A percentile compares a stretch with the other conserved stretches of the same genome.
Conservation (phyloP, 2,329 filamentous ascomycete species). For the Fusarium sp. region DNA sequence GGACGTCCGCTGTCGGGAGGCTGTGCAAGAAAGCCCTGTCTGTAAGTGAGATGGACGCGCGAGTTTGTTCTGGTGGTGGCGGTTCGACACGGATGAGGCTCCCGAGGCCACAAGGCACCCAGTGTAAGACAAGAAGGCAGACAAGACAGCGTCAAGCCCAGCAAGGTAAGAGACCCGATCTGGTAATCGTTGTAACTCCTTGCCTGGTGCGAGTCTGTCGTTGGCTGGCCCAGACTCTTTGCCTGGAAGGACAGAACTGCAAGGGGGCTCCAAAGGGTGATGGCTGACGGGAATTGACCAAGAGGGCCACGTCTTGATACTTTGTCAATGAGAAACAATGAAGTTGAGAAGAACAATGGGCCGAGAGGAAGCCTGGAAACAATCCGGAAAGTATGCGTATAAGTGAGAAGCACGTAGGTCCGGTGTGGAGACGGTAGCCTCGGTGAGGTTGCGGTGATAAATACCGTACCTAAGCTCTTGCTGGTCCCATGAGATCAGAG, state of each 20-base stretch:
- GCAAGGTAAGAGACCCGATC: not conserved
- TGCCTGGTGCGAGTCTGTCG: not conserved
- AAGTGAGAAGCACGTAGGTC: not conserved
- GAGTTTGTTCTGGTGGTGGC: slow-evolving; percentile 11
- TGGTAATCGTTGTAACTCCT: not conserved
- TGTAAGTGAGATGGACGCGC: slow-evolving; percentile 12
- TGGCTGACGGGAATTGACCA: not conserved
- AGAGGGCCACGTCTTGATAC: not conserved
- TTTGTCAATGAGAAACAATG: not conserved
- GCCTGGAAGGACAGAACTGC: not conserved
- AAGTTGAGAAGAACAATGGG: not conserved
- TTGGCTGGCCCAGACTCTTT: not conserved
- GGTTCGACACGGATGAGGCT: slow-evolving; percentile 22
- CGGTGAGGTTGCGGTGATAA: slow-evolving; percentile 19
- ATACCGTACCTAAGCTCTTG: slow-evolving; percentile 5
- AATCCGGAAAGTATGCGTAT: not conserved
- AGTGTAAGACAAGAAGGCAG: slow-evolving; percentile 22
- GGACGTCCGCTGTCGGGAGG: not conserved
- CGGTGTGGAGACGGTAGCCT: slow-evolving; percentile 5
- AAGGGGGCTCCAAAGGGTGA: not conserved
- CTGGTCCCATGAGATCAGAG: slow-evolving; percentile 1
- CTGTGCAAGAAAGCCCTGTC: slow-evolving; percentile 24
- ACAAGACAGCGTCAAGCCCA: slow-evolving; percentile 12
- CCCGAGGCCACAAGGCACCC: slow-evolving; percentile 8
- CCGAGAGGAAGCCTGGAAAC: not conserved